Conservation (phyloP, 352 stramenopile species). For the Phytophthora pinifolia region DNA sequence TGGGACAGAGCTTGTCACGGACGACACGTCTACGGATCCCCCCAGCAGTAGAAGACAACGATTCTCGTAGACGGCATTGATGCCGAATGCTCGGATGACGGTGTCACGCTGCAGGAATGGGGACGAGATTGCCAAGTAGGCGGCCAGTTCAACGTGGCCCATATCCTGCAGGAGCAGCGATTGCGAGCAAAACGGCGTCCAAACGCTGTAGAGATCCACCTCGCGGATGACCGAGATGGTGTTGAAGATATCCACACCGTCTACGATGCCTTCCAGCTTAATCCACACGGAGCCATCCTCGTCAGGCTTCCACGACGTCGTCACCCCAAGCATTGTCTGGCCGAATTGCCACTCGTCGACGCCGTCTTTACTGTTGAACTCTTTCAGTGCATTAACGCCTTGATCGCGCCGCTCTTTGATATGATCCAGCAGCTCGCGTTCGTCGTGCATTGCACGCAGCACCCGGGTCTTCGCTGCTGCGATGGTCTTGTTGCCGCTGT, state of each 20-base stretch:
- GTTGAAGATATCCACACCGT: constrained; percentile 84
- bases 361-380: constrained; percentile 68
- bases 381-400: constrained; percentile 53
- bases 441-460: constrained; percentile 52
- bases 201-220: constrained; percentile 73
- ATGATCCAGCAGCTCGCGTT: constrained; percentile 45
- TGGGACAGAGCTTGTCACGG: constrained; percentile 29
- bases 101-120: constrained; percentile 72
- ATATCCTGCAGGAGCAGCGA: constrained; percentile 57
- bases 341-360: constrained; percentile 73
- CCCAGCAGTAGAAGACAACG: constrained; percentile 69
- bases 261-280: constrained; percentile 74
- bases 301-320: constrained; percentile 79
- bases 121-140: constrained; percentile 73
- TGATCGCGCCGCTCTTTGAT: constrained; percentile 57
- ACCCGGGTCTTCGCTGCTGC: constrained; percentile 25
- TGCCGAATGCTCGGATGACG: constrained; percentile 67
- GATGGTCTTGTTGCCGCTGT: constrained; percentile 24
- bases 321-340: constrained; percentile 74
- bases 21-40: constrained; percentile 46
- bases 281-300: constrained; percentile 77
- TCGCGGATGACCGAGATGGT: constrained; percentile 81
- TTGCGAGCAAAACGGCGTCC: constrained; percentile 76
- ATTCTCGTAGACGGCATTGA: constrained; percentile 82
- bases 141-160: constrained; percentile 55